Conservation (phyloP, 2,329 filamentous ascomycete genomes). For the Diaporthe helianthi region DNA sequence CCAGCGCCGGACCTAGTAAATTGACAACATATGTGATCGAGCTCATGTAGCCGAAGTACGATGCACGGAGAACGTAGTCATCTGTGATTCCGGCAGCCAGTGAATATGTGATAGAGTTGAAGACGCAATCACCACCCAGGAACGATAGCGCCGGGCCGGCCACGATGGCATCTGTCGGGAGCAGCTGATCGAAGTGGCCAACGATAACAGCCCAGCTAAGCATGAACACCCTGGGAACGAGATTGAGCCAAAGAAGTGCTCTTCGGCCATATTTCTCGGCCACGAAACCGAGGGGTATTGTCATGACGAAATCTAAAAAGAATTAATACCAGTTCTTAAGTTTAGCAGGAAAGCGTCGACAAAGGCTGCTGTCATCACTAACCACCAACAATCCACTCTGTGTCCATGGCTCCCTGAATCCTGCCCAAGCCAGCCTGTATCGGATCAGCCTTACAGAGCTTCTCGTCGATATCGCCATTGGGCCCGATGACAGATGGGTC, state of each 20-base stretch:
- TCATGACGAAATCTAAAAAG: constrained; percentile 54
- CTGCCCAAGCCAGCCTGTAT: constrained; percentile 60
- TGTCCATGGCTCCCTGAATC: constrained; percentile 59
- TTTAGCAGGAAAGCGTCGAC: background rate
- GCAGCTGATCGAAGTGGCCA: constrained; percentile 45
- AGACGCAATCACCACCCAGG: constrained; percentile 58
- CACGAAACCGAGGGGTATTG: constrained; percentile 55
- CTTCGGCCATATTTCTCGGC: constrained; percentile 52
- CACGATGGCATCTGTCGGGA: constrained; percentile 50
- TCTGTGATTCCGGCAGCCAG: constrained; percentile 53
- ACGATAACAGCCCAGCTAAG: constrained; percentile 49
- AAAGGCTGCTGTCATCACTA: constrained; percentile 29
- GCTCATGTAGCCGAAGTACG: constrained; percentile 59
- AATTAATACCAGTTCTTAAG: background rate
- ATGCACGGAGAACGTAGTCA: constrained; percentile 51
- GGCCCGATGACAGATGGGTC: constrained; percentile 46
- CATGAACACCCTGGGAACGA: constrained; percentile 51
- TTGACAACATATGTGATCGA: constrained; percentile 56
- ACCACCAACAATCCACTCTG: constrained; percentile 57
- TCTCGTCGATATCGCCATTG: constrained; percentile 54
- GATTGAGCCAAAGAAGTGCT: constrained; percentile 51
- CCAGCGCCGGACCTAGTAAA: constrained; percentile 54
- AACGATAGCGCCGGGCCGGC: constrained; percentile 51
- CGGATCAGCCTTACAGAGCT: constrained; percentile 59
- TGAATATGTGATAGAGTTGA: constrained; percentile 57